These are phyloP conservation scores for Scopulariopsis brevicaulis DNA, from an alignment of 2,329 filamentous ascomycete genomes.

Conservation along the genomic window DNA sequence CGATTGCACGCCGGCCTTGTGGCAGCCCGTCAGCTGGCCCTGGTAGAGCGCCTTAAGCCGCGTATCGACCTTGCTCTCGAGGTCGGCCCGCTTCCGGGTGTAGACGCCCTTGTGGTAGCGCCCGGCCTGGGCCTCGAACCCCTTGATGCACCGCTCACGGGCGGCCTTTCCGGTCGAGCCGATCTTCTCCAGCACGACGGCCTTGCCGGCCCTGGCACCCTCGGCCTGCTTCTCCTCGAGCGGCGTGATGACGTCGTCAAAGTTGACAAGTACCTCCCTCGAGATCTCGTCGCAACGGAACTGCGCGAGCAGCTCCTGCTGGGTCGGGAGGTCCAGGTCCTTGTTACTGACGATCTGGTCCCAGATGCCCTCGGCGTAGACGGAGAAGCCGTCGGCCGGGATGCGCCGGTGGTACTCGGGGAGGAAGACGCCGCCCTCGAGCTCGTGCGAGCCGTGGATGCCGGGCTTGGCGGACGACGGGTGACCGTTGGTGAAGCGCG, in stretches of 20 bases:
- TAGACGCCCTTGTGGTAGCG: conserved; percentile 97
- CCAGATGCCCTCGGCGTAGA: conserved; percentile 92
- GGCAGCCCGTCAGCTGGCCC: conserved; percentile 76
- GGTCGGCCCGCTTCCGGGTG: conserved; percentile 69
- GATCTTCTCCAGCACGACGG: conserved; percentile 61
- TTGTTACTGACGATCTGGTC: conserved; percentile 99
- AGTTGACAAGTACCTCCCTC: conserved; percentile 72
- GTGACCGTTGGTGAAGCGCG: conserved; percentile 73
- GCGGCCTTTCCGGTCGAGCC: conserved; percentile 63
- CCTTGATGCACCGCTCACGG: conserved; percentile 60
- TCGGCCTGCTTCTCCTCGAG: conserved; percentile 81
- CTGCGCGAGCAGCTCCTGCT: conserved; percentile 92
- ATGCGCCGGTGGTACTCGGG: conserved; percentile 94
- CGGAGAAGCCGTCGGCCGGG: conserved; percentile 90
- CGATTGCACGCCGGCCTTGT: conserved; percentile 73
- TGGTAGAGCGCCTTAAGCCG: conserved; percentile 80
- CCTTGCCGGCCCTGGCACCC: conserved; percentile 59
- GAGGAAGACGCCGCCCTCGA: conserved; percentile 73
- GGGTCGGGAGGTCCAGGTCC: conserved; percentile 89
- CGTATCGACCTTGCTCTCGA: conserved; percentile 79
- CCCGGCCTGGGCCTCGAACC: conserved; percentile 85
- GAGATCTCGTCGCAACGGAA: conserved; percentile 97
- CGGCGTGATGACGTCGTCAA: conserved; percentile 71
- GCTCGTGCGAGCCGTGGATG: conserved; percentile 55
- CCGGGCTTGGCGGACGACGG: conserved; percentile 50